Evolutionary conservation across 805 yeast genomes (phyloP), one percentile per base, ranked within the genome.

Genomic region (Nakazawaea sp.): DNA sequence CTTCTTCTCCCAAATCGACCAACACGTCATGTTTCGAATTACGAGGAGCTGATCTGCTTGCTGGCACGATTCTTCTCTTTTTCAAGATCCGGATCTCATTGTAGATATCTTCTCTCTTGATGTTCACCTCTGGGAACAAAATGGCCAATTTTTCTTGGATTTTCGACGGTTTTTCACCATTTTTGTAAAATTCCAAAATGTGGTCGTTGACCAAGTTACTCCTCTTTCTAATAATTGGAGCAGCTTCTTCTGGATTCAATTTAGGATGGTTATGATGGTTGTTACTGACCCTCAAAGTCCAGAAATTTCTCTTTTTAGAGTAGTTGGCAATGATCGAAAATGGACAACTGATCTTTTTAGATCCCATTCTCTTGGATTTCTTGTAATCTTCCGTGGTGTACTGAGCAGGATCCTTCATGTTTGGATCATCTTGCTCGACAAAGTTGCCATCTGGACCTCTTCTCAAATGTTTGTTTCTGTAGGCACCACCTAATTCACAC

Each of bases 231-330:
- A 72, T 58, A 75, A 72, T 71, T 13, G 79, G 79, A 50, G 72
- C 75, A 50, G 67, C 70, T 13, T 68, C 60, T 39, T 72, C 58
- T 6, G 79, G 78, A 46, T 71, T 76, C 43, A 72, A 60, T 48
- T 70, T 74, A 17, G 77, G 75, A 50, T 73, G 79, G 49, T 73
- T 73, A 53, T 73, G 79, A 47, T 70, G 75, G 52, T 71, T 71
- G 45, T 75, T 68, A 9, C 75, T 69, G 11, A 73, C 70, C 38
- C 66, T 64, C 33, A 73, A 55, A 16, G 72, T 67, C 79, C 79
- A 73, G 28, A 59, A 62, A 37, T 65, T 64, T 36, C 63, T 66
- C 33, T 65, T 61, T 47, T 72, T 73, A 20, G 72, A 68, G 48
- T 53, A 71, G 47, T 65, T 62, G 20, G 80, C 78, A 29, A 75